Evolutionary conservation across 108 stramenopile genomes (phyloP), one percentile per base, ranked within the genome.

Genomic region (Pseudonitzschia delicatissima): DNA sequence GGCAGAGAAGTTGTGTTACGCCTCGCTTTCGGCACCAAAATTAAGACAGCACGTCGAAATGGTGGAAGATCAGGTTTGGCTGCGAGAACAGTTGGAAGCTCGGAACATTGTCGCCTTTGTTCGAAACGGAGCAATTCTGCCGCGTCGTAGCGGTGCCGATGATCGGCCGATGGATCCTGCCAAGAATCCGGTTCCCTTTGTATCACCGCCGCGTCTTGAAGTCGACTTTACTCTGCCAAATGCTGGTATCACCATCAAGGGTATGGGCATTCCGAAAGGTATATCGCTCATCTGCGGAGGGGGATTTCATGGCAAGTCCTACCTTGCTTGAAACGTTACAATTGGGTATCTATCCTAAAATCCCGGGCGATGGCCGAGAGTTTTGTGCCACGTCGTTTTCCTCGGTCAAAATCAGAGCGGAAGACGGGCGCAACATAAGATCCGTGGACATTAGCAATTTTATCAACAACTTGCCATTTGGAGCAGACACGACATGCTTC

Each of bases 271-370:
- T 18, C 95, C 92, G 8, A 60, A 62, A 6, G 96, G 96, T 45
- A 84, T 96, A 23, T 95, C 94, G 2, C 79, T 96, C 36, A 95
- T 98, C 58, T 94, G 94, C 35, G 97, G 97, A 29, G 96, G 97
- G 28, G 97, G 96, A 15, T 98, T 95, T 57, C 97, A 98, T 66
- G 97, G 97, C 4, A 98, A 98, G 73, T n/a, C 95, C 96, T n/a
- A 98, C 97, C 1, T 44, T 96, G 28, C 73, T 95, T 0, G 79
- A 82, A 39, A 80, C 92, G 20, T 77, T 98, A 18, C 79, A 86
- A 15, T 33, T 70, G 26, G 96, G 97, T 32, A 88, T 96, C 17
- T 95, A 96, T 80, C 82, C 94, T 71, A 96, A 96, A 63, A 80
- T 94, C 21, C 91, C 90, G 32, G 83, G 85, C 3, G 96, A 98